Base-by-base conservation (phyloP, 306 rosid species). In the Chamaecrista fasciculata region DNA sequence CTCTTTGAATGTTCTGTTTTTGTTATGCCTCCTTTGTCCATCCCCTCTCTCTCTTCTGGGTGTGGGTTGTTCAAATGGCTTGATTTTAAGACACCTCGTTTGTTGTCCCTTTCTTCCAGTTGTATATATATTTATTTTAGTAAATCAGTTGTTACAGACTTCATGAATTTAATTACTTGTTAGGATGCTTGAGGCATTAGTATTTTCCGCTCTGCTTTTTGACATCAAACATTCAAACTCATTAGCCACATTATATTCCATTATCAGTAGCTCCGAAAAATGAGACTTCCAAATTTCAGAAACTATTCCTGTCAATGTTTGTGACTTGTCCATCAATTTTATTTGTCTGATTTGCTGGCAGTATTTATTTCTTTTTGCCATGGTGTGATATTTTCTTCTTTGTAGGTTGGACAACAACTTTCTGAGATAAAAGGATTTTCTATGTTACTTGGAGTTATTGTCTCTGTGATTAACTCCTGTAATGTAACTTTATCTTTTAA, bases 1-100 rank as follows among this genome's bases (percentile, higher is more conserved):
- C 20, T 25, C 53, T 40, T 42, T 25, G 23, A 62, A 62, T 66
- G 55, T 80, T 61, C 25, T 34, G 4, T 31, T 49, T 46, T 55
- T 62, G 42, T 40, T 60, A 34, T 37, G 37, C 18, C 37, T 43
- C 43, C 64, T 29, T 49, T 59, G 29, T 47, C 46, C 43, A 37
- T 5, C 43, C 43, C 2, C 12, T 37, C 43, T 10, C 12, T 37
- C 12, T 37, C 12, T 37, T 29, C 15, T 25, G 16, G 53, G 10
- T 2, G 24, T 55, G 52, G 10, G 29, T 2, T 18, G 21, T n/a
- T n/a, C 4, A 42, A n/a, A n/a, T 11, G 9, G 21, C 51, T 46
- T 46, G 20, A 46, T 5, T 46, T n/a, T 16, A 46, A 46, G 21
- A 7, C 5, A 4, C 20, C 6, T 37, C 43, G 5, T 37, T 5